Evolutionary conservation across 148 eudicot species (phyloP).

Genomic region (Amaranthus palmeri): DNA sequence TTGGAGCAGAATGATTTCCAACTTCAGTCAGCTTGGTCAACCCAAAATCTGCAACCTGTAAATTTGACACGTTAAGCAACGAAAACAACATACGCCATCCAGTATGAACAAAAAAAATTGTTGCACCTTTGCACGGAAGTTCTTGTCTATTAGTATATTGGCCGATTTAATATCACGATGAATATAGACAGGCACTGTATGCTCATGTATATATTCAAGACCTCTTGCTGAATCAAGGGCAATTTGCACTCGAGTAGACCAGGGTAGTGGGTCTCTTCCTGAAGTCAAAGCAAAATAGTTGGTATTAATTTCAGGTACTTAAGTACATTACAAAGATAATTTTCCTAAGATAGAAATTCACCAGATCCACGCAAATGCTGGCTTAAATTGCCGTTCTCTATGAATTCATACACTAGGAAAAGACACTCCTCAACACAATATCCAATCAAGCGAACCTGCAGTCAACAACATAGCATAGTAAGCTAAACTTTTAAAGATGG

Average conservation of each 20-base stretch:
- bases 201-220: slow-evolving; percentile 47
- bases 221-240: slow-evolving; percentile 50
- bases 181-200: slow-evolving; percentile 40
- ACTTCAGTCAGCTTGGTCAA: slow-evolving; percentile 64
- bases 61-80: slow-evolving; percentile 16
- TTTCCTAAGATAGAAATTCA: slow-evolving; percentile 21
- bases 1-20: slow-evolving; percentile 41
- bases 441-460: slow-evolving; percentile 88
- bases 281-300: slow-evolving; percentile 2
- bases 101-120: background rate
- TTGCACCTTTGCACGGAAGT: slow-evolving; percentile 38
- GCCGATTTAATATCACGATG: slow-evolving; percentile 47
- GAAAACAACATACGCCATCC: background rate
- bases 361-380: slow-evolving; percentile 80
- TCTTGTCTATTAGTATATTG: slow-evolving; percentile 40
- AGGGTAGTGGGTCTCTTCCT: slow-evolving; percentile 50
- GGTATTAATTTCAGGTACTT: background rate
- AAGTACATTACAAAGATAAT: slow-evolving; percentile 2
- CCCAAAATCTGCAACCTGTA: slow-evolving; percentile 81
- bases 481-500: background rate
- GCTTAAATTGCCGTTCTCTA: slow-evolving; percentile 83
- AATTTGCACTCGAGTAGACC: slow-evolving; percentile 39
- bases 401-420: slow-evolving; percentile 74
- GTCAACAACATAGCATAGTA: background rate
- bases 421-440: slow-evolving; percentile 82